Base-by-base conservation (phyloP, 83 land plant genomes). In the Larix sibirica region DNA sequence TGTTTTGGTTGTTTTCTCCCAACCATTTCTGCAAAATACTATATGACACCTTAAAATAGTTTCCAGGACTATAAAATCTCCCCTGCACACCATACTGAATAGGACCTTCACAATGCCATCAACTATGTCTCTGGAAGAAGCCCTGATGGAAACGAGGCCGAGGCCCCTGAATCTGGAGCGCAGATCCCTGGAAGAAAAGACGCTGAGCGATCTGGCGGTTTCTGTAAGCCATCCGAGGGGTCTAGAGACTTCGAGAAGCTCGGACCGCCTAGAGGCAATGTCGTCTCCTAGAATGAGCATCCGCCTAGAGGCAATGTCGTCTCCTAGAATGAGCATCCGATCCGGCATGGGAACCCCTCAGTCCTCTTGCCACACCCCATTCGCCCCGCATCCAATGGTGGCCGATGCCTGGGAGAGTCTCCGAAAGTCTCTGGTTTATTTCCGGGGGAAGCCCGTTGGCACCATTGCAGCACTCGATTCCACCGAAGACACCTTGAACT, bases 391-490 rank as follows among this genome's bases (percentile, higher is more conserved):
- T 77, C 95, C 94, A 0, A 93, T 93, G 90, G 84, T 93, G 23
- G 90, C 86, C 0, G 95, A 93, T 20, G 95, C 95, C 1, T 93
- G 95, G 95, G 95, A 93, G 26, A 86, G 88, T 58, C 89, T 93
- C 7, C 50, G 94, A 54, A 74, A 83, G 36, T 91, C 95, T 23
- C 60, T 91, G 70, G 95, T 93, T 67, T 86, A 83, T 73, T 91
- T 91, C 83, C 83, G 94, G 17, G 90, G 87, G 26, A 89, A 86
- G 71, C 95, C 95, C 0, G 87, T 93, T 60, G 95, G 95, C 42
- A 91, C 95, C 50, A 89, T 93, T 73, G 95, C 94, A 66, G 95
- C 95, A 0, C 77, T 79, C 79, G 95, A 93, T 81, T 81, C 90
- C 16, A 85, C 88, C 4, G 94, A 91, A 84, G 95, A 93, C 38